These are phyloP conservation scores for Trichophyton simii DNA, from an alignment of 2,329 filamentous ascomycete genomes.

Conservation along the genomic window DNA sequence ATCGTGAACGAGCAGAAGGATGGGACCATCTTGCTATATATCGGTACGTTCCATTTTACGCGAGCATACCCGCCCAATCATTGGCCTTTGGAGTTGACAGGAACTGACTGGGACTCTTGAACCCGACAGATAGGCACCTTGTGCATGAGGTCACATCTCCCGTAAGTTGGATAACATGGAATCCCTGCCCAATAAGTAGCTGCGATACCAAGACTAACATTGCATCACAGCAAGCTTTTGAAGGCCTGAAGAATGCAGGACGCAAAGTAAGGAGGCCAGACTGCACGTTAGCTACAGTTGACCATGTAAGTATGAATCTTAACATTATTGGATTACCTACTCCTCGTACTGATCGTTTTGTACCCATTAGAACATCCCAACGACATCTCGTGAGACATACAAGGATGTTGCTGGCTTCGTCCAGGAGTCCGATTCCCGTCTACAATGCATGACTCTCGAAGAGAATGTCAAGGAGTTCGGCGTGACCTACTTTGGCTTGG, in stretches of 20 bases:
- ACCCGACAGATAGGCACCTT: constrained; percentile 65
- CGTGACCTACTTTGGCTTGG: constrained; percentile 92
- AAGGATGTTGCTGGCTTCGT: constrained; percentile 92
- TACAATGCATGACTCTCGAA: constrained; percentile 91
- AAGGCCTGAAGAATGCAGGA: constrained; percentile 80
- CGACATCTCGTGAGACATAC: constrained; percentile 76
- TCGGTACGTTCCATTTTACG: constrained; percentile 45
- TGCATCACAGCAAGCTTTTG: constrained; percentile 71
- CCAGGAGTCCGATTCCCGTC: constrained; percentile 81
- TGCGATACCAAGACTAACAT: background rate
- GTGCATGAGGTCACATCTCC: constrained; percentile 98
- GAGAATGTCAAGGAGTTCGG: constrained; percentile 95
- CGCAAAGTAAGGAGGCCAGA: constrained; percentile 84
- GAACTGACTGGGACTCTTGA: constrained; percentile 2
- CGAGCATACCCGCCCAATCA: background rate
- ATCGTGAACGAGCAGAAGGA: constrained; percentile 92
- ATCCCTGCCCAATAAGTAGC: background rate
- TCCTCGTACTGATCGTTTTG: background rate
- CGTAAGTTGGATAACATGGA: constrained; percentile 39
- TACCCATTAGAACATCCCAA: constrained; percentile 68
- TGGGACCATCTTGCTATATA: constrained; percentile 85
- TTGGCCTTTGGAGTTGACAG: background rate
- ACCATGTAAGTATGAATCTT: constrained; percentile 55
- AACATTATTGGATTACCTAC: background rate
- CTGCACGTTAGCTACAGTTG: constrained; percentile 90